These are phyloP conservation scores for Silene conica DNA, from an alignment of 148 eudicot species.

Conservation along the genomic window DNA sequence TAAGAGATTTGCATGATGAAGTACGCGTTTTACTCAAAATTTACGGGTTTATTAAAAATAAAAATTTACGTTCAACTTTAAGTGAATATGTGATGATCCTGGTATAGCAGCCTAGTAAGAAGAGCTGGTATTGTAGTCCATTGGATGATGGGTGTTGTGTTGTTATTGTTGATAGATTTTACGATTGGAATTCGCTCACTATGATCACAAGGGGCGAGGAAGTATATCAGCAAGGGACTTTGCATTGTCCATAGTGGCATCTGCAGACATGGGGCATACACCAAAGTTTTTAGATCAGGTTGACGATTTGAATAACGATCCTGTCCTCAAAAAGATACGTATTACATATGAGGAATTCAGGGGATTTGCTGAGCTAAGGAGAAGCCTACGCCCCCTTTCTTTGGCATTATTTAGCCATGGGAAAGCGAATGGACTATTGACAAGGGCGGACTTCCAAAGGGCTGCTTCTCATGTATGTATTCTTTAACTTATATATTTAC, in stretches of 20 bases:
- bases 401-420: slow-evolving; percentile 78
- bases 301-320: slow-evolving; percentile 49
- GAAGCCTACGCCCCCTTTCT: slow-evolving; percentile 54
- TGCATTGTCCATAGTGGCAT: slow-evolving; percentile 83
- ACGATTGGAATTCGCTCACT: slow-evolving; percentile 70
- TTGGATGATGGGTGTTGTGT: not conserved
- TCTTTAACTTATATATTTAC: not conserved
- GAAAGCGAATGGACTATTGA: slow-evolving; percentile 60
- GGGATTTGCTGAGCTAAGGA: slow-evolving; percentile 60
- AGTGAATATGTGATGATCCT: not conserved
- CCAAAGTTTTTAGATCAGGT: slow-evolving; percentile 63
- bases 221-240: slow-evolving; percentile 77
- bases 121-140: not conserved
- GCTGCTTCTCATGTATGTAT: slow-evolving; percentile 70
- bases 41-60: not conserved
- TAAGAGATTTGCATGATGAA: slow-evolving; percentile 75
- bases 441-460: slow-evolving; percentile 72
- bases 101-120: not conserved
- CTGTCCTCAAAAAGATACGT: slow-evolving; percentile 35
- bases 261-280: slow-evolving; percentile 70
- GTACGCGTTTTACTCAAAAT: slow-evolving; percentile 28
- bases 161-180: slow-evolving; percentile 36
- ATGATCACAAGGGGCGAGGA: slow-evolving; percentile 62
- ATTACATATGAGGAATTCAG: slow-evolving; percentile 68
- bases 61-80: not conserved